Base-by-base conservation (phyloP, 2,329 filamentous ascomycete species). In the Ambrosiella beaveri region DNA sequence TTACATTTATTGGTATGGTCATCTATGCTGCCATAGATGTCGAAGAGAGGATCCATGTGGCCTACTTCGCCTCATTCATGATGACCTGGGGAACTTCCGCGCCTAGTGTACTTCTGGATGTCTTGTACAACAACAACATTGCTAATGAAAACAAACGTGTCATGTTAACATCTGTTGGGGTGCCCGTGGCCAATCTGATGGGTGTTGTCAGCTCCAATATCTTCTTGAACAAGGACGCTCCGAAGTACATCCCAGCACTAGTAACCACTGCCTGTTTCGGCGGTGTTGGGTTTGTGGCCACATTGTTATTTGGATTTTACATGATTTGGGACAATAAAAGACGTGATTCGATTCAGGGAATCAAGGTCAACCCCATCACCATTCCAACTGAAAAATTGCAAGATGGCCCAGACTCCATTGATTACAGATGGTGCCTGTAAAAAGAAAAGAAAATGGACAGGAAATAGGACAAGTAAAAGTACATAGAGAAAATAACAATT, bases 61-160 rank as follows among this genome's bases (percentile, higher is more conserved):
- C 84, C 0, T 89, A 89, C 65, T 88, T 82, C 62, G 84, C 85
- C 4, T 82, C 78, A 57, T 90, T 89, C 68, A 85, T 89, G 82
- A 88, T 89, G 84, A 85, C 81, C 9, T 88, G 84, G 81, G 86
- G 86, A 13, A 88, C 84, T 0, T 83, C 81, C 0, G 85, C 85
- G 0, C 85, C 86, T 0, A 85, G 80, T 0, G 85, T 89, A 7
- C 73, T 90, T 11, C 72, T 83, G 71, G 81, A 63, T 73, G 80
- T 59, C 36, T 72, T 66, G 82, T 89, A 88, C 70, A 90, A 87
- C 71, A 90, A 90, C 73, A 91, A 91, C 66, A 78, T 88, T 58
- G 85, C 85, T 0, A 78, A 90, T 64, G 86, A 90, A 68, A 82
- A 83, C 59, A 79, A 81, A 41, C 81, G 86, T 52, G 75, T 88